Base-by-base conservation (phyloP, 1,139 yeast genomes). In the Lodderomyces margitis region DNA sequence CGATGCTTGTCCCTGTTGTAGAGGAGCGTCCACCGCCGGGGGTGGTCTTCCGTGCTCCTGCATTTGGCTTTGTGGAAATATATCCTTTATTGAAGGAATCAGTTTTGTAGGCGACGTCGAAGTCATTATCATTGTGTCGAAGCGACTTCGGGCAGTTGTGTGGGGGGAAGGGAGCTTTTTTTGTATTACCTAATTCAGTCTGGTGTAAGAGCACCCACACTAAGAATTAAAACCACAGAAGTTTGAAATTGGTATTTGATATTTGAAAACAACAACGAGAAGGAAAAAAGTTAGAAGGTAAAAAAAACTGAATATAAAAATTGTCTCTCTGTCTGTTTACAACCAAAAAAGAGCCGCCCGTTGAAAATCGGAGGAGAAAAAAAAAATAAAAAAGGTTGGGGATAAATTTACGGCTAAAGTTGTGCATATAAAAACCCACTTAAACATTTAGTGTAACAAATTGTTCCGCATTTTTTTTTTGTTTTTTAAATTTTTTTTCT, bases 111-210 rank as follows among this genome's bases (percentile, higher is more conserved):
- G 20, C 19, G 28, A 19, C 15, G 39, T 21, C n/a, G 38, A 21
- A 14, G 30, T 39, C 15, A 31, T 34, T 34, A 39, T 39, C 27
- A 35, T 38, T n/a, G 19, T 28, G 32, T 15, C 32, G 5, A 5
- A 12, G 8, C 8, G n/a, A n/a, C n/a, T n/a, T n/a, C n/a, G n/a
- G n/a, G 27, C 11, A 24, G n/a, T 24, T 10, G 8, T 24, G n/a
- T n/a, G n/a, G n/a, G n/a, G n/a, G n/a, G n/a, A n/a, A n/a, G n/a
- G n/a, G n/a, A n/a, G n/a, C n/a, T n/a, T n/a, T n/a, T n/a, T n/a
- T n/a, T n/a, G n/a, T n/a, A n/a, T n/a, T n/a, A n/a, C n/a, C n/a
- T n/a, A n/a, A n/a, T n/a, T n/a, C n/a, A n/a, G n/a, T n/a, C n/a
- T n/a, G n/a, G n/a, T n/a, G n/a, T n/a, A n/a, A n/a, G n/a, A n/a